Percentiles rank a stretch among this genome's conserved stretches.
phyloP scores from a whole-genome alignment of 768 basidiomycete species.

The Lactarius psammicola region DNA sequence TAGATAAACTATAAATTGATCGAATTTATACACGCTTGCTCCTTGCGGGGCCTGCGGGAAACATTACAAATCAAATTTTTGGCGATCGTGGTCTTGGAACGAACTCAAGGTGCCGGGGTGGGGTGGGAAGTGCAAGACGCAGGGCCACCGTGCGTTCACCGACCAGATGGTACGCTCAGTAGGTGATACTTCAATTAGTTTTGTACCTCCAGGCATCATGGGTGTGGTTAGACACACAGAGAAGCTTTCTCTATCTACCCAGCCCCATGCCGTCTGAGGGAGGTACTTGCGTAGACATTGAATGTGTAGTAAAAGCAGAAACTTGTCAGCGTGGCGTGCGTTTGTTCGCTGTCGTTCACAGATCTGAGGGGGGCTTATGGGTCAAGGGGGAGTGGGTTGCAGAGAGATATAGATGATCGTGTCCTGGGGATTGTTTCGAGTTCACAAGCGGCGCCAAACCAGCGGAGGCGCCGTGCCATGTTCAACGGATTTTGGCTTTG shows the following conservation, averaged over 20 bases:
- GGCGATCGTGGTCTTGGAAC: background rate
- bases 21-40: background rate
- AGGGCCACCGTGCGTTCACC: background rate
- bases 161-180: background rate
- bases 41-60: background rate
- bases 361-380: background rate
- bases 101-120: background rate
- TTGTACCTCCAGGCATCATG: no score
- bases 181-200: no score
- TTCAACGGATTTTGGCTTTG: background rate
- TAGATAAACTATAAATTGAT: background rate
- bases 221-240: no score
- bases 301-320: background rate
- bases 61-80: background rate
- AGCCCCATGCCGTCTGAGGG: no score
- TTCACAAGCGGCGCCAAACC: background rate
- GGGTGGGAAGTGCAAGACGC: background rate
- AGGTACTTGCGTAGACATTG: no score
- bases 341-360: background rate
- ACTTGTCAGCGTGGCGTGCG: background rate
- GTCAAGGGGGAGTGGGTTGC: background rate
- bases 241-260: no score
- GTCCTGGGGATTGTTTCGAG: background rate
- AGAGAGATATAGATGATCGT: background rate
- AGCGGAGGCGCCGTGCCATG: background rate